Evolutionary conservation across 257 asterid species (phyloP).

Genomic region (Solanum bulbocastanum): DNA sequence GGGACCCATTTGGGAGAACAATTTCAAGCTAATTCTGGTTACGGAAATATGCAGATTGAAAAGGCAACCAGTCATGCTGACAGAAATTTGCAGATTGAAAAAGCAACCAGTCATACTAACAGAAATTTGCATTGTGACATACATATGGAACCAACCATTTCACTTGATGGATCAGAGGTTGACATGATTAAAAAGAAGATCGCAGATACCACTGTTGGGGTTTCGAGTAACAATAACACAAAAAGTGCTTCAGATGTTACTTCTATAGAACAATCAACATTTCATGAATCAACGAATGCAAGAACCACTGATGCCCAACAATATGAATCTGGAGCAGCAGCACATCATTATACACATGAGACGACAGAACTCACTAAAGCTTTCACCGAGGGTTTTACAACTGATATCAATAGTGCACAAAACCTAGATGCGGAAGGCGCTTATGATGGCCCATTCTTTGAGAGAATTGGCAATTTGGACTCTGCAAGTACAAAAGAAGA

Average conservation of each 20-base stretch:
- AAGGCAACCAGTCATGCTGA: neutral
- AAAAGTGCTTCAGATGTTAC: slow-evolving; percentile 7
- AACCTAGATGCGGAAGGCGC: slow-evolving; percentile 17
- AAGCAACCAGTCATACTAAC: neutral
- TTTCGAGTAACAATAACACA: slow-evolving; percentile 1
- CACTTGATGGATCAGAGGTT: slow-evolving; percentile 13
- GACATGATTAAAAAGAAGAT: slow-evolving; percentile 9
- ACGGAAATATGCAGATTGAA: slow-evolving; percentile 5
- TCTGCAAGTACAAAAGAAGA: slow-evolving; percentile 19
- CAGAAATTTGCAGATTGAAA: slow-evolving; percentile 5
- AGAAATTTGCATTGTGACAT: slow-evolving; percentile 15
- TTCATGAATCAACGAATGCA: slow-evolving; percentile 5
- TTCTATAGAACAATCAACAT: neutral
- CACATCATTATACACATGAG: slow-evolving; percentile 8
- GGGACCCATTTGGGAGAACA: neutral
- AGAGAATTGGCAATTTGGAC: slow-evolving; percentile 5
- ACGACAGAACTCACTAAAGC: slow-evolving; percentile 7
- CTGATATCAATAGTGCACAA: slow-evolving; percentile 11
- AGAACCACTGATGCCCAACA: slow-evolving; percentile 16
- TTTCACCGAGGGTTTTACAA: slow-evolving; percentile 18
- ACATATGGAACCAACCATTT: slow-evolving; percentile 2
- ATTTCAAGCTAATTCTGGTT: neutral
- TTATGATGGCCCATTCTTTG: slow-evolving; percentile 11
- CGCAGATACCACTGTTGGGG: slow-evolving; percentile 10
- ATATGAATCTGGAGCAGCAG: slow-evolving; percentile 12